A percentile compares a stretch with the other conserved stretches of the same genome.
Conservation (phyloP, 495 filamentous ascomycete species). For the Penicillium canariense region DNA sequence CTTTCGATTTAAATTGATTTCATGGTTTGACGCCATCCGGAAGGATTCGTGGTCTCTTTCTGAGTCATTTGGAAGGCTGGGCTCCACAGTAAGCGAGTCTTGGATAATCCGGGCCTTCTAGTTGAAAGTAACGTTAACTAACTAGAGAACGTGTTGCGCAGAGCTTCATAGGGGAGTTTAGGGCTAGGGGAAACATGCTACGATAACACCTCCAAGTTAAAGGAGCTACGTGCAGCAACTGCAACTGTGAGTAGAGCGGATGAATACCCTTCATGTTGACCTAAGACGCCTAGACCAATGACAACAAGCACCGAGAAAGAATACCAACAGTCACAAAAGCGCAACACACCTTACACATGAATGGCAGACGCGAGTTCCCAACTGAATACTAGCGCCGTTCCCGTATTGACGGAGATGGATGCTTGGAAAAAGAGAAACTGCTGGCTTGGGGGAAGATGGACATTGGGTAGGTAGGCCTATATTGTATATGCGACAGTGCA, state of each 20-base stretch:
- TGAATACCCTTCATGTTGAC: not conserved
- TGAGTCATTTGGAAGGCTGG: not conserved
- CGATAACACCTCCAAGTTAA: too few relatives aligned
- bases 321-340: not conserved
- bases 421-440: not conserved
- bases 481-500: not conserved
- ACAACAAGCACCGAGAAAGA: not conserved
- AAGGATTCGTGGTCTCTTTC: not conserved
- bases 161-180: too few relatives aligned
- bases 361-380: not conserved
- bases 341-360: not conserved
- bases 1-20: not conserved
- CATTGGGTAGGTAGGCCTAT: not conserved
- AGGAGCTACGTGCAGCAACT: too few relatives aligned
- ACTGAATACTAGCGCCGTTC: conserved; percentile 25
- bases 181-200: too few relatives aligned
- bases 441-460: not conserved
- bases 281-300: not conserved
- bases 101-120: too few relatives aligned
- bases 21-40: not conserved
- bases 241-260: not conserved
- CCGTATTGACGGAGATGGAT: conserved; percentile 26
- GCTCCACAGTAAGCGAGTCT: not conserved
- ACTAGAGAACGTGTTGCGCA: too few relatives aligned
- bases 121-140: too few relatives aligned